Evolutionary conservation across 2,329 filamentous ascomycete genomes (phyloP).

Genomic region (Calonectria hongkongensis): DNA sequence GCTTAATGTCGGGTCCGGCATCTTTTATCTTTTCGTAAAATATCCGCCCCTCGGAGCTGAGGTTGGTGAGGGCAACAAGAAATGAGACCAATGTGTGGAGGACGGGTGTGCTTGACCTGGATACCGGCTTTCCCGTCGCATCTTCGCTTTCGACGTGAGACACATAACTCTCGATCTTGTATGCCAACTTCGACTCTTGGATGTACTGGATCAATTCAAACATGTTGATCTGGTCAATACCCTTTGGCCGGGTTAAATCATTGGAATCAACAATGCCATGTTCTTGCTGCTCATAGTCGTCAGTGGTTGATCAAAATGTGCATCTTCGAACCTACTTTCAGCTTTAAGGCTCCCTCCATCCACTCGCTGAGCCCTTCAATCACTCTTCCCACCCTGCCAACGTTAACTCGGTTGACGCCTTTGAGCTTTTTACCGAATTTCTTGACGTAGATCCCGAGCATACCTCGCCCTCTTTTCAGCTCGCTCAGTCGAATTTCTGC

Average conservation of each 20-base stretch:
- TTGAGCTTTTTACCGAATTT: slow-evolving; percentile 92
- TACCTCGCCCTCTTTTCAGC: slow-evolving; percentile 81
- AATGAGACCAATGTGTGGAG: slow-evolving; percentile 77
- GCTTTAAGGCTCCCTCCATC: slow-evolving; percentile 73
- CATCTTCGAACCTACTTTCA: slow-evolving; percentile 63
- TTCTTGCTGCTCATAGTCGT: slow-evolving; percentile 53
- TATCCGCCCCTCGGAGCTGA: slow-evolving; percentile 81
- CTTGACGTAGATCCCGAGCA: slow-evolving; percentile 88
- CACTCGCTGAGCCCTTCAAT: slow-evolving; percentile 85
- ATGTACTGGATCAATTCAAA: slow-evolving; percentile 92
- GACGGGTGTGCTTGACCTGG: slow-evolving; percentile 65
- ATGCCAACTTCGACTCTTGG: slow-evolving; percentile 92
- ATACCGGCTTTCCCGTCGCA: slow-evolving; percentile 49
- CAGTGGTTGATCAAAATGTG: slow-evolving; percentile 1
- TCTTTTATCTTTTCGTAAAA: slow-evolving; percentile 73
- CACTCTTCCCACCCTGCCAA: slow-evolving; percentile 89
- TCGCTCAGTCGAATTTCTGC: slow-evolving; percentile 84
- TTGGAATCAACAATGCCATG: slow-evolving; percentile 83
- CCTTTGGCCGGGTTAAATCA: slow-evolving; percentile 86
- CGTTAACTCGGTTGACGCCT: slow-evolving; percentile 92
- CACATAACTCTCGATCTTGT: slow-evolving; percentile 94
- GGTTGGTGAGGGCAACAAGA: slow-evolving; percentile 88
- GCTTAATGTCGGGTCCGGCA: slow-evolving; percentile 68
- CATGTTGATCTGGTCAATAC: slow-evolving; percentile 95
- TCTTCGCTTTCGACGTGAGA: slow-evolving; percentile 74